A percentile compares a stretch with the other conserved stretches of the same genome.
Conservation (phyloP, 139 green algal genomes). For the Micractinium sp. region DNA sequence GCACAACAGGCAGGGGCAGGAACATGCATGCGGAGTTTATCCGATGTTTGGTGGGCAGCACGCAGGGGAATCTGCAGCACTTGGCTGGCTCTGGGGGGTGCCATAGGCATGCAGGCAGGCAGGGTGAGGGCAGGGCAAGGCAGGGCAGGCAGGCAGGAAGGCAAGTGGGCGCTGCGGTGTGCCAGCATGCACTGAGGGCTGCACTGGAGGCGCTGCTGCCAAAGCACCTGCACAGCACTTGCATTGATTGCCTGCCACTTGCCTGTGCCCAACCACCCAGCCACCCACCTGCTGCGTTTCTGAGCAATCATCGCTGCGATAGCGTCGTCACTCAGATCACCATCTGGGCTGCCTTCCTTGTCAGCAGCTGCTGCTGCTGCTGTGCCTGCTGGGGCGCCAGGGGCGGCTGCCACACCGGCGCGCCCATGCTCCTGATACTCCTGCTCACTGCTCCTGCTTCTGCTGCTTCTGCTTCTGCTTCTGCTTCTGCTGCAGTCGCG, state of each 20-base stretch:
- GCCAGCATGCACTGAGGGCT: not conserved
- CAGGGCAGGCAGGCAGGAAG: not conserved
- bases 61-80: not conserved
- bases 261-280: not conserved
- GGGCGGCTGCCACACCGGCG: too few species aligned
- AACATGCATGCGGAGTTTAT: not conserved
- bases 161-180: conserved; percentile 10
- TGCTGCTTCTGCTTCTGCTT: not conserved
- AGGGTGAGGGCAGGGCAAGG: too few species aligned
- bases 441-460: not conserved
- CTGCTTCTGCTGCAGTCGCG: too few species aligned
- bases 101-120: too few species aligned
- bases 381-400: not conserved
- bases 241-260: not conserved
- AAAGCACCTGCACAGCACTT: not conserved
- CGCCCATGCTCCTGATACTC: too few species aligned
- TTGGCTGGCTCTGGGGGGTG: too few species aligned
- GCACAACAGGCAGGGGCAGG: not conserved
- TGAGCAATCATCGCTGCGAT: conserved; percentile 6
- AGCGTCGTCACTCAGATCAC: not conserved
- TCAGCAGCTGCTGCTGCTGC: not conserved
- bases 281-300: conserved; percentile 10
- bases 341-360: not conserved
- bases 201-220: not conserved
- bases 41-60: not conserved